Percentiles rank a stretch among this genome's conserved stretches.
These are phyloP conservation scores for Zoysia japonica DNA, from an alignment of 176 grass and related monocot genomes.

Conservation along the genomic window DNA sequence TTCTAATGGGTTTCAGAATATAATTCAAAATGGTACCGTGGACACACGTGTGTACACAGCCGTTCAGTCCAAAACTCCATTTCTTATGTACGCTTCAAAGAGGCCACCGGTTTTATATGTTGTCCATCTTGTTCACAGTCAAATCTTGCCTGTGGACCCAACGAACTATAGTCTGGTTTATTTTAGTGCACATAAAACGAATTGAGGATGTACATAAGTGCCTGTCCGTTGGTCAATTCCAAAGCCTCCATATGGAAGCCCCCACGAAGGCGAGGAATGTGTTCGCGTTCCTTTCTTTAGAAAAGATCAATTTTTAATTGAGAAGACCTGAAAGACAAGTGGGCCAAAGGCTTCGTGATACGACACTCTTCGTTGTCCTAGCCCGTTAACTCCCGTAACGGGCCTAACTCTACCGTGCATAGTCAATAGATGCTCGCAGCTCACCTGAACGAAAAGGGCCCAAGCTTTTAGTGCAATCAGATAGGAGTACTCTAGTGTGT, in stretches of 20 bases:
- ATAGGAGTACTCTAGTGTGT: not conserved
- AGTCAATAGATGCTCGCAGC: too few species aligned
- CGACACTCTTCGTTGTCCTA: not conserved
- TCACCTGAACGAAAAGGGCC: conserved; percentile 16
- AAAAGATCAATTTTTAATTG: not conserved
- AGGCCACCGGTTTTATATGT: too few species aligned
- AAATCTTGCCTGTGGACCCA: not conserved
- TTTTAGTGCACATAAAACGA: not conserved
- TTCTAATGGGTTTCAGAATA: too few species aligned
- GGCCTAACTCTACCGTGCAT: not conserved
- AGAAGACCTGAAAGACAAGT: not conserved
- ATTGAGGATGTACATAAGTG: not conserved
- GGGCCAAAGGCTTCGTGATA: not conserved
- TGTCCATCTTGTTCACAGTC: not conserved
- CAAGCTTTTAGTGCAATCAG: not conserved
- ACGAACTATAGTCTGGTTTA: not conserved
- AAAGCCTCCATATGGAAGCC: conserved; percentile 6
- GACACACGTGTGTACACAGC: too few species aligned
- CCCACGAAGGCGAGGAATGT: not conserved
- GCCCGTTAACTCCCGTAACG: conserved; percentile 10
- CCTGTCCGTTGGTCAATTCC: not conserved
- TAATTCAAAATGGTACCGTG: too few species aligned
- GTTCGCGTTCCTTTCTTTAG: not conserved
- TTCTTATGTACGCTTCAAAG: too few species aligned
- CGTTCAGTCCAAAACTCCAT: too few species aligned